A percentile compares a stretch with the other conserved stretches of the same genome.
phyloP scores from a whole-genome alignment of 257 asterid genomes.

The Primulina eburnea region DNA sequence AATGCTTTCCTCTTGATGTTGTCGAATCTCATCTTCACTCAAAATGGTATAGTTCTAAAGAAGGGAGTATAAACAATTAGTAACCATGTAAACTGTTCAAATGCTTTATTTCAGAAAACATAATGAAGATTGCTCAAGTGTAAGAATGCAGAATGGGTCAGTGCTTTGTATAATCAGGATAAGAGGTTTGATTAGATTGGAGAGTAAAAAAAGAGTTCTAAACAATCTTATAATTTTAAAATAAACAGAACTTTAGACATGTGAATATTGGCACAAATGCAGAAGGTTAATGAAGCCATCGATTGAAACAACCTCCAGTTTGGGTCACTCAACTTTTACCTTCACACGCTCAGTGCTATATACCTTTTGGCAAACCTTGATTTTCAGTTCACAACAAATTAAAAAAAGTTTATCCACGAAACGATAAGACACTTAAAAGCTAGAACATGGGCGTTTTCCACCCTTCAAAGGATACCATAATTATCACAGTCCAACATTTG shows the following conservation, averaged over 20 bases:
- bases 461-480: neutral
- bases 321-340: neutral
- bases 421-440: neutral
- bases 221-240: neutral
- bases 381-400: conserved; percentile 11
- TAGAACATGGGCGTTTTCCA: neutral
- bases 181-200: conserved; percentile 11
- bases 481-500: neutral
- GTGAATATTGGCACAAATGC: neutral
- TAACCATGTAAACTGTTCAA: neutral
- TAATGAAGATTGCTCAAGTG: neutral
- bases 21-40: conserved; percentile 73
- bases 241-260: neutral
- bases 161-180: conserved; percentile 1
- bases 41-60: conserved; percentile 68
- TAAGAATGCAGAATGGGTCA: conserved; percentile 16
- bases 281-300: conserved; percentile 12
- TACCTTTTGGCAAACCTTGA: conserved; percentile 12
- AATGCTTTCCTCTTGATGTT: conserved; percentile 75
- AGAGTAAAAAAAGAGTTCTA: conserved; percentile 6
- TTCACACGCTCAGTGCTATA: neutral
- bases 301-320: conserved; percentile 11
- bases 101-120: neutral
- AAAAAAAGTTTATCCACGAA: conserved; percentile 2
- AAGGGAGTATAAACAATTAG: conserved; percentile 17